Conservation (phyloP, 2,329 filamentous ascomycete genomes). For the Aspergillus luchuensis region DNA sequence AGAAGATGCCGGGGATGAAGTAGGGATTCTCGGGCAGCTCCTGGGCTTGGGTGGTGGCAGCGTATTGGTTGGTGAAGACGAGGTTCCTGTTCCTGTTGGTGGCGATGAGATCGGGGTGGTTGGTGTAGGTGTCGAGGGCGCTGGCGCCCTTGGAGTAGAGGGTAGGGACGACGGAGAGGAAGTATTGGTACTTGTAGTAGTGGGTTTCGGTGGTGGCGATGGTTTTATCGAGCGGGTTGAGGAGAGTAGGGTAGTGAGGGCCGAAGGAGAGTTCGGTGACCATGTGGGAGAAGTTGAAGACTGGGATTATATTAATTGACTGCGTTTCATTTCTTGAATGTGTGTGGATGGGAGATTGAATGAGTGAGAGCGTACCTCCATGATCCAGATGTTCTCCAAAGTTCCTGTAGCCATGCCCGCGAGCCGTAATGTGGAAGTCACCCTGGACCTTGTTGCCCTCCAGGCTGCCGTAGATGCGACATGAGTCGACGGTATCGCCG, state of each 20-base stretch:
- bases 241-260: constrained; percentile 89
- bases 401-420: constrained; percentile 92
- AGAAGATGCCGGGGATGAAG: constrained; percentile 83
- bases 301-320: constrained; percentile 46
- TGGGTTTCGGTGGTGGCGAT: constrained; percentile 71
- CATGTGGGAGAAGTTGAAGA: constrained; percentile 97
- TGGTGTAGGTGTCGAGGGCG: constrained; percentile 46
- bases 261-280: constrained; percentile 96
- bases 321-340: neutral
- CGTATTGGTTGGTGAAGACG: constrained; percentile 95
- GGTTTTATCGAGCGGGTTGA: constrained; percentile 92
- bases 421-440: constrained; percentile 95
- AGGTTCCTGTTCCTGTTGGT: constrained; percentile 51
- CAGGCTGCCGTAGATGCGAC: constrained; percentile 84
- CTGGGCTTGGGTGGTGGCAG: constrained; percentile 85
- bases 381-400: constrained; percentile 81
- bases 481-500: constrained; percentile 67
- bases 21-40: constrained; percentile 57
- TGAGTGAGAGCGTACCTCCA: constrained; percentile 57
- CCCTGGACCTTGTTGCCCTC: constrained; percentile 96
- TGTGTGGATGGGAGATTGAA: neutral
- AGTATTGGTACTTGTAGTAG: constrained; percentile 99
- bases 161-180: constrained; percentile 90
- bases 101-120: constrained; percentile 39
- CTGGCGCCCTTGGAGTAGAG: constrained; percentile 70